Evolutionary conservation across 176 grass and related monocot genomes (phyloP).

Genomic region (Saccharum officinarum): DNA sequence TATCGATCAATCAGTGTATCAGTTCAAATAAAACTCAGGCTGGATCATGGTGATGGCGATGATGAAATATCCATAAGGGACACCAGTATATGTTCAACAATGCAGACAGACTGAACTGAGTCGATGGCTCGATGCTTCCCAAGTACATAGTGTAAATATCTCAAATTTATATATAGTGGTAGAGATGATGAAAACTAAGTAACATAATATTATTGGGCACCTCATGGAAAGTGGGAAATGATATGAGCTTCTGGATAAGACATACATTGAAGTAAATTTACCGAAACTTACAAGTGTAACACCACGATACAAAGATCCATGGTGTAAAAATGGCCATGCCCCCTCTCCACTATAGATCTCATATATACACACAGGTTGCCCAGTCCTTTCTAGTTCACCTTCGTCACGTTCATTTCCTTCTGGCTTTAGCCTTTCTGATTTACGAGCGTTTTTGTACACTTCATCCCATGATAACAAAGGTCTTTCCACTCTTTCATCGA

Average conservation of each 20-base stretch:
- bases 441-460: conserved; percentile 80
- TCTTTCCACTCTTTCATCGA: conserved; percentile 91
- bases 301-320: conserved; percentile 90
- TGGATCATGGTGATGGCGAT: background rate
- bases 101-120: background rate
- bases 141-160: background rate
- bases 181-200: conserved; percentile 1
- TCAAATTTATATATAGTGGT: background rate
- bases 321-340: conserved; percentile 84
- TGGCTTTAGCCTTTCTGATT: conserved; percentile 79
- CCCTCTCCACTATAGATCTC: conserved; percentile 89
- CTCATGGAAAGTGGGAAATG: conserved; percentile 2
- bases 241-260: background rate
- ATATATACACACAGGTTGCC: conserved; percentile 83
- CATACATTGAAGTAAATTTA: conserved; percentile 27
- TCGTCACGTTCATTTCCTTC: conserved; percentile 89
- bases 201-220: background rate
- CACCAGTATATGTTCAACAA: background rate
- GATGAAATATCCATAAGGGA: background rate
- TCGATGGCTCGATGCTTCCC: background rate
- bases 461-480: conserved; percentile 88
- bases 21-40: background rate
- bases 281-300: conserved; percentile 74
- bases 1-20: background rate
- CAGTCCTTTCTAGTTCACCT: conserved; percentile 91